Base-by-base conservation (phyloP, 768 basidiomycete genomes). In the Lentinus brumalis region DNA sequence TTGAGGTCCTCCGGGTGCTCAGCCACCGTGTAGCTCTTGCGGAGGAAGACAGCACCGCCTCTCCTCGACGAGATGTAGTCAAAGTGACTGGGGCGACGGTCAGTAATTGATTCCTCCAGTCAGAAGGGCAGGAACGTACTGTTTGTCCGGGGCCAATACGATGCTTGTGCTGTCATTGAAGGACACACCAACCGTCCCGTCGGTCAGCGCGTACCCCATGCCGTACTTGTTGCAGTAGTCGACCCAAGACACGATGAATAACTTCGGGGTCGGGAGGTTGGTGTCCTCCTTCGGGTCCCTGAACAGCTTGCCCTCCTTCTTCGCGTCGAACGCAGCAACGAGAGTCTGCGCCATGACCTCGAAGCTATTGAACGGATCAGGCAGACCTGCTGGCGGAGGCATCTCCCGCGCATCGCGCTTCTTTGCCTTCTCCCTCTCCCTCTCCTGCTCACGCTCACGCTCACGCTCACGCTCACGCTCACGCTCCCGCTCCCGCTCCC, bases 181-280 rank as follows among this genome's bases (percentile, higher is more conserved):
- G 75, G 98, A 88, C 21, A 98, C 93, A 5, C 94, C 94, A 49
- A 98, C 88, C 21, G 91, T 91, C 3, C 96, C 95, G 69, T 99
- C 95, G 18, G 94, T 96, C 70, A 98, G 79, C 4, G 94, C 94
- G 73, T 97, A 98, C 1, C 96, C 97, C 92, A 98, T 98, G n/a
- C 96, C 97, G 75, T 98, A 99, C 80, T 98, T 98, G 75, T 95
- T 93, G 73, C 94, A 96, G 71, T 98, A 98, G 74, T 98, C 97
- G 44, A 98, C 91, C 97, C 97, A 98, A n/a, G 92, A 92, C 3
- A 91, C 92, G 64, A 99, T 94, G 76, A 98, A 98, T 47, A 96
- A 89, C 54, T 82, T 82, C 59, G 93, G 91, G 16, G 86, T 81
- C 0, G 80, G 81, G 2, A 92, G 66, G 44, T 74, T 67, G 1